These are phyloP conservation scores for Ophiognomonia clavigignenti-juglandacearum DNA, from an alignment of 2,329 filamentous ascomycete genomes.

Conservation along the genomic window DNA sequence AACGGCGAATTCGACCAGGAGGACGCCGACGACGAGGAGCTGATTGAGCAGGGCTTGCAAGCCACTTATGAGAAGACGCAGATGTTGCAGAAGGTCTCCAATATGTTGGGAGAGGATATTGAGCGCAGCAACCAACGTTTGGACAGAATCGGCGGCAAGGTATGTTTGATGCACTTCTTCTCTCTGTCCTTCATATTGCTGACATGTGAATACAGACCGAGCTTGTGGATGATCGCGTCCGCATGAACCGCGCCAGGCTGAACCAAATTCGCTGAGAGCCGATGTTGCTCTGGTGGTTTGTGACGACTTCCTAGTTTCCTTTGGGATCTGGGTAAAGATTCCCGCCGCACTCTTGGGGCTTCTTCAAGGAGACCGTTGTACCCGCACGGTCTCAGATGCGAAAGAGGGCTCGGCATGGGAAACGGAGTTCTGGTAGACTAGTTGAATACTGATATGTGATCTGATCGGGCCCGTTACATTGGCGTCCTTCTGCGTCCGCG, in stretches of 20 bases:
- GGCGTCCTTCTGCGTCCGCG: not conserved
- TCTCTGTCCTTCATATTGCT: not conserved
- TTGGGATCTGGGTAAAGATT: not conserved
- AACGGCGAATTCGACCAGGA: constrained; percentile 55
- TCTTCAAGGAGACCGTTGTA: too few relatives aligned
- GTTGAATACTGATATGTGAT: not conserved
- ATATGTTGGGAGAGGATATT: constrained; percentile 70
- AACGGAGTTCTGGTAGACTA: not conserved
- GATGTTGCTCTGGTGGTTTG: not conserved
- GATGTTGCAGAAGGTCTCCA: constrained; percentile 71
- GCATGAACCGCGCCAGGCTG: constrained; percentile 67
- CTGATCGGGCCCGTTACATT: not conserved
- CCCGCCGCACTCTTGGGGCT: too few relatives aligned
- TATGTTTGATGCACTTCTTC: constrained; percentile 30
- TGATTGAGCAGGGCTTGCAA: constrained; percentile 53
- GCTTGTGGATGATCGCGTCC: constrained; percentile 68
- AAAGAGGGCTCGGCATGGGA: not conserved
- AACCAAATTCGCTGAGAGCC: constrained; percentile 47
- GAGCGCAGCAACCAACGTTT: constrained; percentile 70
- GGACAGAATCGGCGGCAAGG: constrained; percentile 71
- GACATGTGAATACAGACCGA: constrained; percentile 57
- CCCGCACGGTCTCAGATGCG: not conserved
- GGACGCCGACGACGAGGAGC: constrained; percentile 38
- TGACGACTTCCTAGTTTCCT: not conserved
- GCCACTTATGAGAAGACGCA: constrained; percentile 59